Percentiles rank a stretch among this genome's conserved stretches.
phyloP scores from a whole-genome alignment of 2,329 filamentous ascomycete genomes.

The Botrytis medusae region DNA sequence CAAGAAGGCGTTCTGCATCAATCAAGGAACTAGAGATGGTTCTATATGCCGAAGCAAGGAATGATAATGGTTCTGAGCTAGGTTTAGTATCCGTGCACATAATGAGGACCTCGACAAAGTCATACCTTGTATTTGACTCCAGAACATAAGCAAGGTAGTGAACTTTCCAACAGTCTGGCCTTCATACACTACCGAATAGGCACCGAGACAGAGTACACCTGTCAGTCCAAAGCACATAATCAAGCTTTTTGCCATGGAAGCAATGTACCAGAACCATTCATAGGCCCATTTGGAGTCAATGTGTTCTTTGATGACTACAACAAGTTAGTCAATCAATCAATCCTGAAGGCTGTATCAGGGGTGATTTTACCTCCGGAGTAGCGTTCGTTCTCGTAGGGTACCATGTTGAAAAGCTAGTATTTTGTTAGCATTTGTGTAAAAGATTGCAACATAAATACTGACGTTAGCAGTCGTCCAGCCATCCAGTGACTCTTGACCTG shows the following conservation, averaged over 20 bases:
- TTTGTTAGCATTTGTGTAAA: conserved; percentile 12
- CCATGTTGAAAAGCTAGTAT: conserved; percentile 52
- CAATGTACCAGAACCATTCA: conserved; percentile 40
- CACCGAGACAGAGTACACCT: conserved; percentile 40
- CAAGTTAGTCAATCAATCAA: not conserved
- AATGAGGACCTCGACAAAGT: conserved; percentile 29
- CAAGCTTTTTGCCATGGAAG: conserved; percentile 54
- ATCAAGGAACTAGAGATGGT: conserved; percentile 57
- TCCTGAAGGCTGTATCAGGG: not conserved
- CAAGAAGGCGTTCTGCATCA: conserved; percentile 61
- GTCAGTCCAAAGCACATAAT: conserved; percentile 52
- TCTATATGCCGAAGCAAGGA: conserved; percentile 46
- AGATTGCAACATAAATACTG: conserved; percentile 22
- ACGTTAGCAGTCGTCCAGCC: conserved; percentile 44
- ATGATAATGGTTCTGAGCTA: conserved; percentile 39
- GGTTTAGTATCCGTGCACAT: conserved; percentile 25
- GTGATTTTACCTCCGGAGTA: conserved; percentile 43
- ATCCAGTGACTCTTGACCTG: conserved; percentile 43
- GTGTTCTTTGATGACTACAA: conserved; percentile 42
- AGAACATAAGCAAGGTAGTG: conserved; percentile 65
- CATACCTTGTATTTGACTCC: conserved; percentile 50
- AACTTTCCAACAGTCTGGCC: conserved; percentile 57
- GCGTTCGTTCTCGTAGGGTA: conserved; percentile 51
- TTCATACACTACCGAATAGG: conserved; percentile 41
- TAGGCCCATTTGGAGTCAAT: conserved; percentile 41